A percentile compares a stretch with the other conserved stretches of the same genome.
Evolutionary conservation across 2,329 filamentous ascomycete species (phyloP).

Genomic region (Malbranchea cinnamomea): DNA sequence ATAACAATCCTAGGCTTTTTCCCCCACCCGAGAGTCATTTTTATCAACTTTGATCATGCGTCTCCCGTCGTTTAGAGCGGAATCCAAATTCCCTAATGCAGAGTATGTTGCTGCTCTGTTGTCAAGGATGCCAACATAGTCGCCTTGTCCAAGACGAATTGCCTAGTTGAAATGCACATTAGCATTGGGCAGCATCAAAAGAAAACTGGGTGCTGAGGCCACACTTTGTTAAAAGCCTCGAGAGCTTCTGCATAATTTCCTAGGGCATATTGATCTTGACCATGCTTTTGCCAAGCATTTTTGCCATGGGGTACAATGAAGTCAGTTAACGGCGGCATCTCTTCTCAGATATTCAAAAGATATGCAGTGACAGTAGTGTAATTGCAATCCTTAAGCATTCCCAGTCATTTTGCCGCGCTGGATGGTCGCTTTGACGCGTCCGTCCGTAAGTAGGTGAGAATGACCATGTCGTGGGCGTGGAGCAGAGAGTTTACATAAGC

Average conservation of each 20-base stretch:
- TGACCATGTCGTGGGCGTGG: too few relatives aligned
- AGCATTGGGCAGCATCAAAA: background rate
- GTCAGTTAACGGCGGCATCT: too few relatives aligned
- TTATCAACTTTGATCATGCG: constrained; percentile 38
- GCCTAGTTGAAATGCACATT: constrained; percentile 16
- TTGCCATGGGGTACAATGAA: constrained; percentile 1
- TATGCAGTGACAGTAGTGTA: too few relatives aligned
- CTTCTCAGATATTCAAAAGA: too few relatives aligned
- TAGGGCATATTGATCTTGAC: constrained; percentile 28
- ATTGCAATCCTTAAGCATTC: too few relatives aligned
- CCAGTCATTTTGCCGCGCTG: too few relatives aligned
- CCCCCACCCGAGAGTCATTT: constrained; percentile 34
- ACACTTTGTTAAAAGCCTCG: constrained; percentile 26
- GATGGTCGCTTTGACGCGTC: too few relatives aligned
- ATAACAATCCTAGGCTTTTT: background rate
- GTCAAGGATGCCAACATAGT: constrained; percentile 33
- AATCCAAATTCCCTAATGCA: constrained; percentile 35
- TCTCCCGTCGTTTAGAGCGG: constrained; percentile 42
- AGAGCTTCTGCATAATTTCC: constrained; percentile 31
- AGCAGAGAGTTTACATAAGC: too few relatives aligned
- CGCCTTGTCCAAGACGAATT: constrained; percentile 19
- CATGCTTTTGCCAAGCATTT: constrained; percentile 21
- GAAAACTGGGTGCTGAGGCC: constrained; percentile 1
- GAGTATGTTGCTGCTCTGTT: constrained; percentile 40
- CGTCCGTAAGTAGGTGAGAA: too few relatives aligned